Evolutionary conservation across 2,329 filamentous ascomycete genomes (phyloP).

Genomic region (Talaromyces sp.): DNA sequence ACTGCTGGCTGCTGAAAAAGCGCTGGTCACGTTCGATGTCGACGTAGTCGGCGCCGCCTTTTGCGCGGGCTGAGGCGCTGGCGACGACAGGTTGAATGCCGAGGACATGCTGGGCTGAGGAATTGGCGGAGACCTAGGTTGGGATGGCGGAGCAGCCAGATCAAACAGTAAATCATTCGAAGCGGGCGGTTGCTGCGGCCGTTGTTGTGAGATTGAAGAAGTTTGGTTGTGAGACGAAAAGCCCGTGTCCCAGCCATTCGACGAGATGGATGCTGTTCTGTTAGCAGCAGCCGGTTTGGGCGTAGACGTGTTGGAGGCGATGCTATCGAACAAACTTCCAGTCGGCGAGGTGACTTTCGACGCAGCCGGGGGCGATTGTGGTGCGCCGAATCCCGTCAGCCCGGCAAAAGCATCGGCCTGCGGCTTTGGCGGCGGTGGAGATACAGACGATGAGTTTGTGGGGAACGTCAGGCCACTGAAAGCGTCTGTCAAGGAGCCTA

Average conservation of each 20-base stretch:
- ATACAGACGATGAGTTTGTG: slow-evolving; percentile 34
- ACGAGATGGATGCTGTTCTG: slow-evolving; percentile 47
- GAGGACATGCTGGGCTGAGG: slow-evolving; percentile 34
- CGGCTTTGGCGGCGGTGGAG: slow-evolving; percentile 27
- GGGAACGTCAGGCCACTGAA: slow-evolving; percentile 67
- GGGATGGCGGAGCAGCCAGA: slow-evolving; percentile 52
- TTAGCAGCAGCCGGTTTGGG: slow-evolving; percentile 35
- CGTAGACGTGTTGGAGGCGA: slow-evolving; percentile 59
- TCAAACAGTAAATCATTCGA: slow-evolving; percentile 77
- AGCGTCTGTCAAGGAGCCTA: slow-evolving; percentile 72
- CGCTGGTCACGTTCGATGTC: slow-evolving; percentile 40
- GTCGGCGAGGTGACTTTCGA: slow-evolving; percentile 47
- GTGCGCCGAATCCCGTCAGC: slow-evolving; percentile 50
- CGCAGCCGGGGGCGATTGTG: slow-evolving; percentile 40
- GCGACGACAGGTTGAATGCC: slow-evolving; percentile 71
- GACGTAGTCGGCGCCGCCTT: slow-evolving; percentile 30
- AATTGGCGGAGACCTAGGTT: slow-evolving; percentile 31
- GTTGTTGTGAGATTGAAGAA: slow-evolving; percentile 30
- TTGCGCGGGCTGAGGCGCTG: slow-evolving; percentile 35
- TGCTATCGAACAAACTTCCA: slow-evolving; percentile 74
- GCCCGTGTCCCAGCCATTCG: slow-evolving; percentile 59
- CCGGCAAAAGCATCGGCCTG: slow-evolving; percentile 58
- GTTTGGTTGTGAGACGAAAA: slow-evolving; percentile 56
- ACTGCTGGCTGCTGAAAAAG: slow-evolving; percentile 23
- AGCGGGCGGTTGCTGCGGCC: slow-evolving; percentile 44